A percentile compares a stretch with the other conserved stretches of the same genome.
Conservation (phyloP, 495 filamentous ascomycete species). For the Xylaria sp. region DNA sequence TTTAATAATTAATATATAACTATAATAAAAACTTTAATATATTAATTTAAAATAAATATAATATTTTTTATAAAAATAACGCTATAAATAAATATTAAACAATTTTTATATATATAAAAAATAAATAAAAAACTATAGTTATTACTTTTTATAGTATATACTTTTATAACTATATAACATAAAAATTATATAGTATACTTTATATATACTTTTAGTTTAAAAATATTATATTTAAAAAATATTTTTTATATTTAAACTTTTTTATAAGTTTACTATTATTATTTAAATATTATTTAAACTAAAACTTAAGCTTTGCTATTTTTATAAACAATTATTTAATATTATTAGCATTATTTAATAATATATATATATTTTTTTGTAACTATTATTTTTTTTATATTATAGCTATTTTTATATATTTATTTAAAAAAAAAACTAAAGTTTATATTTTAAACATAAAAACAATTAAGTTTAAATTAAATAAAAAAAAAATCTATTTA, state of each 20-base stretch:
- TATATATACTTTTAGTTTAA: too few species aligned
- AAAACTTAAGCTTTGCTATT: background rate
- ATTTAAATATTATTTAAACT: background rate
- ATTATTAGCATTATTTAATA: background rate
- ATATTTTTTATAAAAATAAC: conserved; percentile 1
- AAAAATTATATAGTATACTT: background rate
- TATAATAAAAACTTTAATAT: conserved; percentile 16
- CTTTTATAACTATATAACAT: background rate
- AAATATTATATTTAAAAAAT: background rate
- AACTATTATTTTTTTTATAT: conserved; percentile 1
- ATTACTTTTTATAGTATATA: background rate
- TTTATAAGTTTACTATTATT: background rate
- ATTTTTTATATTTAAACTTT: background rate
- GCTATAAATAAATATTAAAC: too few species aligned
- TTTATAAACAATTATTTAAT: conserved; percentile 10
- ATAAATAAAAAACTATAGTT: too few species aligned
- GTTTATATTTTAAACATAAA: background rate
- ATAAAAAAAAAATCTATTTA: background rate
- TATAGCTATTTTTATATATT: background rate
- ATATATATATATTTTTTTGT: background rate
- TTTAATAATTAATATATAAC: background rate
- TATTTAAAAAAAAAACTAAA: background rate
- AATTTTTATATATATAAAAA: too few species aligned
- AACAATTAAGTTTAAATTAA: background rate
- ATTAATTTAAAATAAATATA: conserved; percentile 13